Percentiles rank a stretch among this genome's conserved stretches.
Evolutionary conservation across 78 protist genomes (phyloP).

Genomic region (Tieghemostelium lacteum): DNA sequence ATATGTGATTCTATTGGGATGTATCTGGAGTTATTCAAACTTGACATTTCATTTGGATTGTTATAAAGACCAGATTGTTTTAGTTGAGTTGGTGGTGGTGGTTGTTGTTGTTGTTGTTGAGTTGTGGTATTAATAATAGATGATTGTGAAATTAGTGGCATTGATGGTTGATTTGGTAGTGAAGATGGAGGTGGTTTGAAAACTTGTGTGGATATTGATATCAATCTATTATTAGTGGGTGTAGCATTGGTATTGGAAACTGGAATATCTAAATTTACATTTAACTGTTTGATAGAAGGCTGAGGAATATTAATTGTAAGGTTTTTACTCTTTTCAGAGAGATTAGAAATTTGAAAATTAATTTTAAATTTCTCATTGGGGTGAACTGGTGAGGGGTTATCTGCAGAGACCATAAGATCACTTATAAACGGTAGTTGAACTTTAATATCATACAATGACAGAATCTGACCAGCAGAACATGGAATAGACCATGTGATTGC

Average conservation of each 20-base stretch:
- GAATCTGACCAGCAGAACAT: conserved; percentile 41
- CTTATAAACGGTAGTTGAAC: conserved; percentile 29
- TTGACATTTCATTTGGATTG: too few species aligned
- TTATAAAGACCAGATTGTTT: neutral
- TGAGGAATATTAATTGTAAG: conserved; percentile 51
- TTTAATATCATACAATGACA: conserved; percentile 57
- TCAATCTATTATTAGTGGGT: neutral
- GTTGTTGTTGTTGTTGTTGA: neutral
- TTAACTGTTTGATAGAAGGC: neutral
- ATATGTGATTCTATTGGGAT: conserved; percentile 59
- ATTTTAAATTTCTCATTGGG: conserved; percentile 20
- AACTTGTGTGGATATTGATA: conserved; percentile 1
- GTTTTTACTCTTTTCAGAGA: conserved; percentile 17
- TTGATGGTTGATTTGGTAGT: neutral
- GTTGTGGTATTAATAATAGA: neutral
- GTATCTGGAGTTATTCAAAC: neutral
- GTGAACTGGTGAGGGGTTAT: conserved; percentile 26
- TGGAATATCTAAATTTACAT: neutral
- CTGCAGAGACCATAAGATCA: conserved; percentile 44
- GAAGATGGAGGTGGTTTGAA: neutral
- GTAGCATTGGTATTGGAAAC: neutral
- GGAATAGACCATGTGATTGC: conserved; percentile 40
- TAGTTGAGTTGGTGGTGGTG: neutral
- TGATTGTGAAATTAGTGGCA: neutral
- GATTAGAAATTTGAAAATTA: conserved; percentile 28